Evolutionary conservation across 306 rosid species (phyloP).

Genomic region (Crataegus laevigata): DNA sequence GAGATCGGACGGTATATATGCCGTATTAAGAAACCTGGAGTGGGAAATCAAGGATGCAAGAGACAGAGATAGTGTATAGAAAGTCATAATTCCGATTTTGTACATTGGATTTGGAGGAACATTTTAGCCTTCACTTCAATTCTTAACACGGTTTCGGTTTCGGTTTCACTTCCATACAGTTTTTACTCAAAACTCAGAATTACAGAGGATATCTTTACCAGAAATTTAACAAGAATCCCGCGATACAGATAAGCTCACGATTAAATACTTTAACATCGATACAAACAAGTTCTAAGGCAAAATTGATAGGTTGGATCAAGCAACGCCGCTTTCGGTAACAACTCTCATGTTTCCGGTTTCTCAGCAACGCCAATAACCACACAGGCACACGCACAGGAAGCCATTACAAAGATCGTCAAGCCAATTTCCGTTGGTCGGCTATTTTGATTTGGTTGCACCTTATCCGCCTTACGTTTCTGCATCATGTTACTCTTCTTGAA

Average conservation of each 20-base stretch:
- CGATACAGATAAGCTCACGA: not conserved
- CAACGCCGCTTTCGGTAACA: not conserved
- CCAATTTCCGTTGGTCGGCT: not conserved
- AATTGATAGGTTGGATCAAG: conserved; percentile 19
- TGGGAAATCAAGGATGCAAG: conserved; percentile 35
- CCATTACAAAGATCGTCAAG: not conserved
- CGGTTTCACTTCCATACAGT: not conserved
- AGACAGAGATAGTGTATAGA: conserved; percentile 14
- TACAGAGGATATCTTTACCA: not conserved
- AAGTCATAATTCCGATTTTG: not conserved
- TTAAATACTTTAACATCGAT: not conserved
- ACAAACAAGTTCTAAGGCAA: conserved; percentile 7
- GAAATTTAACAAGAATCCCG: not conserved
- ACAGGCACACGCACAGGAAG: not conserved
- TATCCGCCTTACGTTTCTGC: conserved; percentile 17
- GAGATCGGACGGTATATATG: conserved; percentile 45
- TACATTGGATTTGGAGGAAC: not conserved
- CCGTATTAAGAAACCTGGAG: conserved; percentile 39
- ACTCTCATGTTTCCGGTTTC: not conserved
- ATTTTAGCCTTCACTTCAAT: not conserved
- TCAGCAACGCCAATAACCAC: not conserved
- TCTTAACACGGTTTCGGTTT: not conserved
- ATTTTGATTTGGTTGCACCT: conserved; percentile 1
- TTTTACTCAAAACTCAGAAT: not conserved
- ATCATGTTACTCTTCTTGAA: conserved; percentile 18